Percentiles rank a stretch among this genome's conserved stretches.
These are phyloP conservation scores for Oryza brachyantha DNA, from an alignment of 176 grass and related monocot genomes.

Conservation along the genomic window DNA sequence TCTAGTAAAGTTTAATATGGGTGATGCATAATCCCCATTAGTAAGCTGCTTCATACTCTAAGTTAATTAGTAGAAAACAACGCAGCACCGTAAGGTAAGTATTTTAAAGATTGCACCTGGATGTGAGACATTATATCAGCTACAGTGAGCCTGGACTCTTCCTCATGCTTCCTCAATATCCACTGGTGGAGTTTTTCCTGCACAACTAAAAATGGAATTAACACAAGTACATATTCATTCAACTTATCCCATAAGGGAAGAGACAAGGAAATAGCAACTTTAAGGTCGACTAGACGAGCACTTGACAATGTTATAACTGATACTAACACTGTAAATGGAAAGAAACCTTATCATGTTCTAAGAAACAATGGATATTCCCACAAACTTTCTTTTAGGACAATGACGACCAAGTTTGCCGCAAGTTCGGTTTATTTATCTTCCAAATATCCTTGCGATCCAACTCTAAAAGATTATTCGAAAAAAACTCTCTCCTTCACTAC, in stretches of 20 bases:
- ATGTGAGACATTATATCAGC: slow-evolving; percentile 83
- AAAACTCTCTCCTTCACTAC: background rate
- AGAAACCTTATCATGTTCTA: background rate
- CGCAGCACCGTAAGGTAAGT: background rate
- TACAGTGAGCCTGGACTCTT: slow-evolving; percentile 60
- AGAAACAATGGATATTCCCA: background rate
- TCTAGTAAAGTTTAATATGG: background rate
- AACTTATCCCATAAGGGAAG: background rate
- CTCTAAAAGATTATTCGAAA: background rate
- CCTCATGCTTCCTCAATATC: slow-evolving; percentile 80
- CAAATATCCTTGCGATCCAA: background rate
- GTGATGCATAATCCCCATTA: background rate
- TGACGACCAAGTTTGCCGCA: background rate
- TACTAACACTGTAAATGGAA: background rate
- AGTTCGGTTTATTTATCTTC: background rate
- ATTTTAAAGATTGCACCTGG: slow-evolving; percentile 44
- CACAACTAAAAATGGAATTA: slow-evolving; percentile 26
- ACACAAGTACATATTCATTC: slow-evolving; percentile 8
- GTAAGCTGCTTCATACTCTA: background rate
- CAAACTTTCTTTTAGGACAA: background rate
- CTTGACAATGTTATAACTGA: background rate
- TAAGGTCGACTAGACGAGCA: background rate
- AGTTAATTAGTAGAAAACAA: slow-evolving; percentile 15
- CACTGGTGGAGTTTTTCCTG: slow-evolving; percentile 92
- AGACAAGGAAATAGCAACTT: background rate